Base-by-base conservation (phyloP, 495 filamentous ascomycete genomes). In the Pseudevernia furfuracea region DNA sequence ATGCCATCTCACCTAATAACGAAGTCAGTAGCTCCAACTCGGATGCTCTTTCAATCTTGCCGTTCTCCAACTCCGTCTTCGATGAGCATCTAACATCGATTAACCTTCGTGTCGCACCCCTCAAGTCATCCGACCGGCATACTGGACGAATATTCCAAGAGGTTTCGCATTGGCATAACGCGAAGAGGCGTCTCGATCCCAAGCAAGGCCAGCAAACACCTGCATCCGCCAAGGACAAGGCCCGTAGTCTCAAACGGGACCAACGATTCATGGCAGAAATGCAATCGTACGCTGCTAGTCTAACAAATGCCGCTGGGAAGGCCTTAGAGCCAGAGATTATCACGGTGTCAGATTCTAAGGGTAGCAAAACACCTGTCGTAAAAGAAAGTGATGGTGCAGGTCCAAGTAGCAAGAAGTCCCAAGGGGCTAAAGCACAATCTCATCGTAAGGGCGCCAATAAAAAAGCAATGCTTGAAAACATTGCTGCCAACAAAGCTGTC, bases 231-330 rank as follows among this genome's bases (percentile, higher is more conserved):
- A 52, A 62, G 62, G 64, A 72, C n/a, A 67, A 69, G 49, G 43
- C 71, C 56, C 64, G 73, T 67, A 62, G 74, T 58, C 72, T 71
- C 48, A 76, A 72, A 63, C 74, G 73, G 3, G 82, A 87, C 63
- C 81, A 83, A 63, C 69, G 73, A 59, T 80, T 80, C 69, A 84
- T 86, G 80, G 77, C 76, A 0, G 84, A 88, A 61, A 88, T 89
- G 74, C 77, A 75, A 56, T 74, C 77, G 4, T 92, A 91, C 71
- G 86, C 89, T 2, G 87, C 82, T 15, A 90, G 87, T 73, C 74
- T 92, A 38, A 87, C 86, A 0, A 86, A 86, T 58, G 75, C 83
- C 11, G 75, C 78, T 4, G 87, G 87, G 7, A 85, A 83, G 62
- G 76, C 74, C 9, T 73, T 91, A n/a, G 78, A 87, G 11, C 86